Base-by-base conservation (phyloP, 257 asterid species). In the Nyctanthes arbortristis region DNA sequence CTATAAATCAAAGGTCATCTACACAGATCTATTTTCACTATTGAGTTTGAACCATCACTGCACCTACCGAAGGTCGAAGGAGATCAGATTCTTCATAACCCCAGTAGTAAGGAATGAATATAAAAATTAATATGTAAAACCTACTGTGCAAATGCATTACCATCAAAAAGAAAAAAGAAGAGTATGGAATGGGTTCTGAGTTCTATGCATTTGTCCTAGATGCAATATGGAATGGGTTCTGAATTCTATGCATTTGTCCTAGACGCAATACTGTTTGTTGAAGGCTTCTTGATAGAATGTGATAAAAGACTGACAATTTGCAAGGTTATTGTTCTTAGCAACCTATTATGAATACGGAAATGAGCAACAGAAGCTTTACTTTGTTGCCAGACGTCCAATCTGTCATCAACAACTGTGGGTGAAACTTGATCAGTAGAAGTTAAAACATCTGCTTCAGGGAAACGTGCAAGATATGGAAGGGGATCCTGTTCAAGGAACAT, bases 361-460 rank as follows among this genome's bases (percentile, higher is more conserved):
- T 27, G 58, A 75, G 70, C 68, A 71, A 56, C 76, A 69, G 12
- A 65, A 76, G 61, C 57, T 33, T 74, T 86, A 94, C 99, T 96
- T 89, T 70, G 87, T 74, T 72, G 76, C 99, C 99, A 94, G 76
- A 79, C 82, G 62, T 94, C 99, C 95, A 94, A 80, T 28, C 81
- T 86, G 83, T 94, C 99, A 77, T 89, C 99, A 57, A 85, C 84
- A 73, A 89, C 96, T 34, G 99, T 88, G 61, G 98, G 98, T 68
- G 83, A 80, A 83, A 86, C 87, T 81, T 81, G 91, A 87, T 94
- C 99, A 39, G 98, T 91, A 59, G 99, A 94, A 66, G 97, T 89
- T 79, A 94, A 82, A 79, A 94, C 81, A 72, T 94, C 99, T 60
- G 99, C 99, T 88, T 91, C 97, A 63, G 98, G 97, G 84, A 78